These are phyloP conservation scores for Abrus pulchellus DNA, from an alignment of 306 rosid genomes.

Conservation along the genomic window DNA sequence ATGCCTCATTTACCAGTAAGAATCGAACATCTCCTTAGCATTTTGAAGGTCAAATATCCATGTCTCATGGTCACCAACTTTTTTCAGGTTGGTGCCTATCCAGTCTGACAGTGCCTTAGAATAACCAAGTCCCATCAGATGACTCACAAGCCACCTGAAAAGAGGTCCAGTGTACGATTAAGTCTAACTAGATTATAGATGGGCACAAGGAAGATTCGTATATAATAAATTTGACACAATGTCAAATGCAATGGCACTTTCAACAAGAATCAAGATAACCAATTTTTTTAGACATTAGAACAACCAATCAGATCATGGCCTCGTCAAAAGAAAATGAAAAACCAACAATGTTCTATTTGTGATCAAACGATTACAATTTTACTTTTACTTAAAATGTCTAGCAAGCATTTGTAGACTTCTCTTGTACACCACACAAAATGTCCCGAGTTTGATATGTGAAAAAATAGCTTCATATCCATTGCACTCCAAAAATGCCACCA, in stretches of 20 bases:
- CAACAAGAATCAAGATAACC: constrained; percentile 8
- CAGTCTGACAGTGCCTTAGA: constrained; percentile 86
- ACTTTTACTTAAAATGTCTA: not conserved
- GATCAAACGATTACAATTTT: not conserved
- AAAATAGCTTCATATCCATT: constrained; percentile 3
- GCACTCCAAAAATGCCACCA: not conserved
- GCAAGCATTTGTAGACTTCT: constrained; percentile 15
- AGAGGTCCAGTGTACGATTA: constrained; percentile 37
- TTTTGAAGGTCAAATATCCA: constrained; percentile 86
- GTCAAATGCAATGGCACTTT: constrained; percentile 8
- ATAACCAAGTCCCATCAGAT: constrained; percentile 86
- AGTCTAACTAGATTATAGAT: constrained; percentile 30
- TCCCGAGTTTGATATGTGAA: not conserved
- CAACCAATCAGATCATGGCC: constrained; percentile 4
- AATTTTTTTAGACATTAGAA: not conserved
- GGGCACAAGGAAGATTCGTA: constrained; percentile 10
- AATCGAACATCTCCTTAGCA: constrained; percentile 85
- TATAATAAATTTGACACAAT: constrained; percentile 3
- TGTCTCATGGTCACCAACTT: constrained; percentile 81
- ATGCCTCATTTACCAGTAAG: constrained; percentile 70
- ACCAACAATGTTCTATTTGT: not conserved
- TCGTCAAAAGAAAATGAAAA: constrained; percentile 35
- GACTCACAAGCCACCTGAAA: constrained; percentile 95
- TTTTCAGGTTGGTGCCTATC: constrained; percentile 91
- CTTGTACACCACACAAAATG: constrained; percentile 1